phyloP scores from a whole-genome alignment of 208 protist species.

The Zelonia costaricensis region DNA sequence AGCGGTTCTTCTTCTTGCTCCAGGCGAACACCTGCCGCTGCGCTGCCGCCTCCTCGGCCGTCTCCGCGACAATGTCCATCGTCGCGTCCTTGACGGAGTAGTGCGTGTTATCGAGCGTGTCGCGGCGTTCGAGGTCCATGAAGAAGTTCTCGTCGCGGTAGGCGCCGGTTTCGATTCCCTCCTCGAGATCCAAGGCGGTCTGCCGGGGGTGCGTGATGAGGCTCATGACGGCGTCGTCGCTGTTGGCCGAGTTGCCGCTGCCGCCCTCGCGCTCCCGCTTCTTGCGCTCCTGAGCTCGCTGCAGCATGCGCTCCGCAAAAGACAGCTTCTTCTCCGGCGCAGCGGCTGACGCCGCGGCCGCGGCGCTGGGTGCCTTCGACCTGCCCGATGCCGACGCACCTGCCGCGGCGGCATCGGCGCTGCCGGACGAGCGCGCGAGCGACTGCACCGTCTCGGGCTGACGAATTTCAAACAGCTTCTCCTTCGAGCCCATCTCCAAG shows the following conservation, averaged over 20 bases:
- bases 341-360: not conserved
- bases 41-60: slow-evolving; percentile 75
- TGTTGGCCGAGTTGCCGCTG: not conserved
- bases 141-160: slow-evolving; percentile 86
- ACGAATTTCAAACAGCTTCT: slow-evolving; percentile 76
- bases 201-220: slow-evolving; percentile 27
- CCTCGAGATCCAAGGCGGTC: slow-evolving; percentile 10
- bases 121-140: slow-evolving; percentile 59
- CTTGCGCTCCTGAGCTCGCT: slow-evolving; percentile 82
- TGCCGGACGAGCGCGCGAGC: slow-evolving; percentile 15
- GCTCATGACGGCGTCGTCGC: slow-evolving; percentile 32
- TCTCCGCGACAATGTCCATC: slow-evolving; percentile 88
- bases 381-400: not conserved
- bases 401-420: not conserved
- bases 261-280: slow-evolving; percentile 52
- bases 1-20: slow-evolving; percentile 94
- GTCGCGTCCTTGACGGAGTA: slow-evolving; percentile 91
- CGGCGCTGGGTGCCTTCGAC: no score
- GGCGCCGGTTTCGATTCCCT: slow-evolving; percentile 36
- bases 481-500: slow-evolving; percentile 76
- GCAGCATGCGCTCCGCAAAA: slow-evolving; percentile 79
- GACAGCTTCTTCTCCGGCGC: slow-evolving; percentile 49
- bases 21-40: slow-evolving; percentile 91
- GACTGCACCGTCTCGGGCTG: slow-evolving; percentile 67
- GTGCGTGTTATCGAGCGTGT: slow-evolving; percentile 78